phyloP scores from a whole-genome alignment of 768 basidiomycete genomes.

The Trametes cinnabarina region DNA sequence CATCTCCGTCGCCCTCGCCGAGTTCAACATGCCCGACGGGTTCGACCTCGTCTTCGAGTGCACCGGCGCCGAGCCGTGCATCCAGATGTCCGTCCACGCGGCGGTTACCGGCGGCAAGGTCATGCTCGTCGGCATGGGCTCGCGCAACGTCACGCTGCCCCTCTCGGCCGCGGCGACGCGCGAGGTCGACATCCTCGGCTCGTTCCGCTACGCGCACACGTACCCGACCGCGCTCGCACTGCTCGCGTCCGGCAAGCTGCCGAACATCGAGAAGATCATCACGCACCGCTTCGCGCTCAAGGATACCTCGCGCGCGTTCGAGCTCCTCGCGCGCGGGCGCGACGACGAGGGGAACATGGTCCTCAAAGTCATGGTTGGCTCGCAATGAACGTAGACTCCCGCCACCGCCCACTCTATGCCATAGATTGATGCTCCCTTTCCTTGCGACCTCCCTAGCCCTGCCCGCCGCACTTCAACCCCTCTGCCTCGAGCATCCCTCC shows the following conservation, averaged over 20 bases:
- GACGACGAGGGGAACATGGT: conserved; percentile 82
- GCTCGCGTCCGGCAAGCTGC: conserved; percentile 57
- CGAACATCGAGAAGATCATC: conserved; percentile 68
- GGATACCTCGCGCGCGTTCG: conserved; percentile 73
- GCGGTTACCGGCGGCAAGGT: conserved; percentile 86
- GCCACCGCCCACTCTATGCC: background rate
- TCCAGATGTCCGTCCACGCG: conserved; percentile 85
- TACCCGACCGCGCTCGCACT: conserved; percentile 85
- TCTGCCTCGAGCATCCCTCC: background rate
- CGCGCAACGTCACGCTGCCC: conserved; percentile 78
- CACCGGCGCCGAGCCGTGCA: conserved; percentile 88
- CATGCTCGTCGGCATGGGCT: conserved; percentile 95
- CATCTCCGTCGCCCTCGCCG: conserved; percentile 47
- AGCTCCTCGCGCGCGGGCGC: conserved; percentile 70
- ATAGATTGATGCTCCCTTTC: conserved; percentile 1
- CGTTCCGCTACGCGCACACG: conserved; percentile 88
- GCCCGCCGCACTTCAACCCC: background rate
- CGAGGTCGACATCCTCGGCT: conserved; percentile 91
- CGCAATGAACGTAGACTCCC: conserved; percentile 8
- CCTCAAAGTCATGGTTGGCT: conserved; percentile 83
- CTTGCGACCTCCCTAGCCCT: background rate
- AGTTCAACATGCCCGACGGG: conserved; percentile 66
- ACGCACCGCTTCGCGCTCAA: conserved; percentile 73
- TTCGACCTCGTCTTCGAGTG: conserved; percentile 96
- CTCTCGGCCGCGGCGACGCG: conserved; percentile 77